Conservation (phyloP, 169 alveolate species). For the Theileria luwenshuni region DNA sequence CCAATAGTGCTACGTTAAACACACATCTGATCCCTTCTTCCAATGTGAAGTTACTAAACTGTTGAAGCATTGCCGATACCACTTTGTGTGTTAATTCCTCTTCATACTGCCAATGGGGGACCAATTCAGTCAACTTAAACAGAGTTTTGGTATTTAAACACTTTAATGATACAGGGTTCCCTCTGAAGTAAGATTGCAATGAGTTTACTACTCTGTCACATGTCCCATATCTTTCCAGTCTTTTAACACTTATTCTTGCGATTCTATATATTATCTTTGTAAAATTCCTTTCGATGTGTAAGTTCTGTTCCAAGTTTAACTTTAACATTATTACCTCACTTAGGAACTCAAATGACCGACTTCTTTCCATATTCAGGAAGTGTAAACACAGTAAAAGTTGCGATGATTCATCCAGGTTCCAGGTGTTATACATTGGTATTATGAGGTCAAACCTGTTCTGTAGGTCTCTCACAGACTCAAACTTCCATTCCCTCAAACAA, state of each 20-base stretch:
- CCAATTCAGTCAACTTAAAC: conserved; percentile 29
- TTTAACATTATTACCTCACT: conserved; percentile 20
- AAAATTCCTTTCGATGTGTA: not conserved
- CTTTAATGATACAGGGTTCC: conserved; percentile 10
- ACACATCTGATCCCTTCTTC: conserved; percentile 44
- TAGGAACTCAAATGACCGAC: conserved; percentile 47
- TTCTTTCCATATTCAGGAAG: conserved; percentile 37
- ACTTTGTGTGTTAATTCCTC: conserved; percentile 8
- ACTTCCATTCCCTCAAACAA: conserved; percentile 61
- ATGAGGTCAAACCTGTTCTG: conserved; percentile 35
- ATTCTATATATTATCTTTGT: conserved; percentile 51
- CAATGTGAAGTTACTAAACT: conserved; percentile 37
- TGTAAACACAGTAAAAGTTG: conserved; percentile 56
- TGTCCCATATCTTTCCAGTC: conserved; percentile 45
- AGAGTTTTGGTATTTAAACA: conserved; percentile 51
- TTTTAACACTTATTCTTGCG: conserved; percentile 31
- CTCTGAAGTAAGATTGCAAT: not conserved
- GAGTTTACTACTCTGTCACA: conserved; percentile 8
- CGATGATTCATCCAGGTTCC: conserved; percentile 41
- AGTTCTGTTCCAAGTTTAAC: not conserved
- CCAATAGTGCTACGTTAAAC: conserved; percentile 40
- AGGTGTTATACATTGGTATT: conserved; percentile 27
- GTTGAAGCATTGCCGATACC: not conserved
- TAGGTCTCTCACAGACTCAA: conserved; percentile 28
- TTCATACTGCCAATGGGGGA: conserved; percentile 31